Percentiles rank a stretch among this genome's conserved stretches.
phyloP scores from a whole-genome alignment of 148 eudicot genomes.

The Talinum fruticosum region DNA sequence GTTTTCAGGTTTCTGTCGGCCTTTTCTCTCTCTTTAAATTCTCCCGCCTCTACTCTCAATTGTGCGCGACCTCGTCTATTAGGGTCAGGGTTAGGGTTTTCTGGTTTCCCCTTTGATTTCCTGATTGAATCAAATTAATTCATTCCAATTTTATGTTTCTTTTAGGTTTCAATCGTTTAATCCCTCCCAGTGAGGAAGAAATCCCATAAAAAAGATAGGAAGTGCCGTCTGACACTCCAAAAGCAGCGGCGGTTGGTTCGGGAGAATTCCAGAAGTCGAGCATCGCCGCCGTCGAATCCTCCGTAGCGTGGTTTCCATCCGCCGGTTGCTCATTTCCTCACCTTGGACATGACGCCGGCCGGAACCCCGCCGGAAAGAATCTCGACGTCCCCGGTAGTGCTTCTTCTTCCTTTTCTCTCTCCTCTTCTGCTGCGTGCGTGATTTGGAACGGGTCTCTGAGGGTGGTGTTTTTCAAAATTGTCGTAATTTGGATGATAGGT shows the following conservation, averaged over 20 bases:
- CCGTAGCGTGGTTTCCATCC: slow-evolving; percentile 8
- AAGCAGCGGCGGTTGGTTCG: too few species aligned
- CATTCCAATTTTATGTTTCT: too few species aligned
- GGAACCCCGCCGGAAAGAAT: slow-evolving; percentile 14
- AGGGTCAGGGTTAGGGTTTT: neutral
- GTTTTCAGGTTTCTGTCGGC: neutral
- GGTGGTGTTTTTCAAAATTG: too few species aligned
- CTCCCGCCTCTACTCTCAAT: neutral
- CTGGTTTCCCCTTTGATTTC: neutral
- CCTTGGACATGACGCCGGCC: slow-evolving; percentile 25
- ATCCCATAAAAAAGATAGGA: too few species aligned
- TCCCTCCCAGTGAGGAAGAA: too few species aligned
- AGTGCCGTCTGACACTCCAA: too few species aligned
- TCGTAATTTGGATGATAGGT: slow-evolving; percentile 29
- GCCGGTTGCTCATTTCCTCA: neutral
- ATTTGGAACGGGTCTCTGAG: slow-evolving; percentile 82
- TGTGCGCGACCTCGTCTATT: too few species aligned
- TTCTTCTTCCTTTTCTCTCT: slow-evolving; percentile 10
- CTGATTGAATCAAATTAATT: neutral
- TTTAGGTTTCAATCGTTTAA: neutral
- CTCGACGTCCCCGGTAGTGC: slow-evolving; percentile 1
- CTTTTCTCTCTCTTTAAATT: neutral
- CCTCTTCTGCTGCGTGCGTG: slow-evolving; percentile 46
- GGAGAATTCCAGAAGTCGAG: neutral
- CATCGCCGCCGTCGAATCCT: slow-evolving; percentile 16